Evolutionary conservation across 495 filamentous ascomycete species (phyloP).

Genomic region (Entonaema liquescens): DNA sequence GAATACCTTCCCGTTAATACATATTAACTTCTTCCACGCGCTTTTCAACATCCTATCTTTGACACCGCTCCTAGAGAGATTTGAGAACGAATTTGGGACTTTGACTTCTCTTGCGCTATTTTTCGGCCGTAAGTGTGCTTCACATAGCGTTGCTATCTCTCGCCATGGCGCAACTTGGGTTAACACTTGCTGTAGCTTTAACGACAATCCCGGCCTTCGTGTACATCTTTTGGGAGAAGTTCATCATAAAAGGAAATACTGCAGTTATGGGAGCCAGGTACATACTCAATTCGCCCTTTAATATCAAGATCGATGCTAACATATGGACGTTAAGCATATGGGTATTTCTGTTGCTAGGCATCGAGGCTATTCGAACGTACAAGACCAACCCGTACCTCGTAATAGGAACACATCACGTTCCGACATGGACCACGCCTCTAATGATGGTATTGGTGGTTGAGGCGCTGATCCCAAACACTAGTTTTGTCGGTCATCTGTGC

Average conservation of each 20-base stretch:
- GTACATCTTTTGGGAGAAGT: slow-evolving; percentile 75
- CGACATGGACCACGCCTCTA: slow-evolving; percentile 91
- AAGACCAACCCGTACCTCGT: slow-evolving; percentile 75
- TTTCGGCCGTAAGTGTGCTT: slow-evolving; percentile 77
- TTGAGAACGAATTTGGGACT: slow-evolving; percentile 95
- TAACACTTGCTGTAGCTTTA: slow-evolving; percentile 63
- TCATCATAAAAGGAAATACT: slow-evolving; percentile 69
- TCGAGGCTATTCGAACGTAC: slow-evolving; percentile 84
- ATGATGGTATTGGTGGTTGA: slow-evolving; percentile 72
- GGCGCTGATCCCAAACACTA: slow-evolving; percentile 80
- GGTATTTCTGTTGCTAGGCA: slow-evolving; percentile 86
- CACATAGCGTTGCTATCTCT: background rate
- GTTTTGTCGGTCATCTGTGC: slow-evolving; percentile 85
- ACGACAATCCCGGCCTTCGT: slow-evolving; percentile 79
- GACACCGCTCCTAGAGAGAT: slow-evolving; percentile 85
- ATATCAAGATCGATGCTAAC: background rate
- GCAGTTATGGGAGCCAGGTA: slow-evolving; percentile 85
- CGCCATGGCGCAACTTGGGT: slow-evolving; percentile 1
- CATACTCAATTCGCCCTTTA: slow-evolving; percentile 24
- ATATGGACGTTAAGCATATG: slow-evolving; percentile 68
- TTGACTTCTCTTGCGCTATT: slow-evolving; percentile 83
- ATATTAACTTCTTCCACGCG: slow-evolving; percentile 79
- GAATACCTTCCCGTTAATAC: slow-evolving; percentile 92
- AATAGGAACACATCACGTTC: slow-evolving; percentile 77
- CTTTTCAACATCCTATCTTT: slow-evolving; percentile 81